Evolutionary conservation across 2,329 filamentous ascomycete species (phyloP).

Genomic region (Colletotrichum abscissum): DNA sequence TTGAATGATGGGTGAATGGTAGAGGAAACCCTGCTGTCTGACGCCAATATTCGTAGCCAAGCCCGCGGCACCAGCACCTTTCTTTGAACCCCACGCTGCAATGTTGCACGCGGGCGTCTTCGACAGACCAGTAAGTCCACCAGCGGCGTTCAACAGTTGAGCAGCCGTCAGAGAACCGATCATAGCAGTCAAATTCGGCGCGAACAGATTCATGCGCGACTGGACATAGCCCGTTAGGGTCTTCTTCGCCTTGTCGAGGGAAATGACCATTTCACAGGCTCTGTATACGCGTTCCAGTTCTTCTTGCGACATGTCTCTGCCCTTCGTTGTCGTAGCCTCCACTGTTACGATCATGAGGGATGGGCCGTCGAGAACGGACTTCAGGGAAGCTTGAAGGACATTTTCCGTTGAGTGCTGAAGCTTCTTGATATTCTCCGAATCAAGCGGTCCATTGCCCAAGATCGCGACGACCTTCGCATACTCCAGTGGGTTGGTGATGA

Average conservation of each 20-base stretch:
- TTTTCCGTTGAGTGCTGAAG: slow-evolving; percentile 84
- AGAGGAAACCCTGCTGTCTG: slow-evolving; percentile 92
- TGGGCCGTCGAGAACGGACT: slow-evolving; percentile 86
- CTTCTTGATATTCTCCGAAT: slow-evolving; percentile 81
- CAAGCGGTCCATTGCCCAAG: slow-evolving; percentile 90
- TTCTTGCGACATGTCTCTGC: slow-evolving; percentile 77
- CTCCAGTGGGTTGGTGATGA: slow-evolving; percentile 92
- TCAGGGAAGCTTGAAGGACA: slow-evolving; percentile 78
- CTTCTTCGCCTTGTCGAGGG: slow-evolving; percentile 86
- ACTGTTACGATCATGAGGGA: slow-evolving; percentile 96
- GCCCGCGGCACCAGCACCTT: slow-evolving; percentile 78
- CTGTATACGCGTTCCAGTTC: slow-evolving; percentile 80
- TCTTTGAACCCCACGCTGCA: slow-evolving; percentile 89
- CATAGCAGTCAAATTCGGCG: slow-evolving; percentile 90
- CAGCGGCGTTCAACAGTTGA: slow-evolving; percentile 94
- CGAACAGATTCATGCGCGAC: slow-evolving; percentile 96
- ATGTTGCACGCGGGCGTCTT: slow-evolving; percentile 96
- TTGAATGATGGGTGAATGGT: slow-evolving; percentile 89
- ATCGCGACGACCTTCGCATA: slow-evolving; percentile 97
- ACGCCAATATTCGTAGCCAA: slow-evolving; percentile 94
- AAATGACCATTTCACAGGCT: slow-evolving; percentile 90
- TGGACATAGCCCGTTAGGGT: slow-evolving; percentile 94
- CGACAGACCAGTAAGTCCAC: slow-evolving; percentile 87
- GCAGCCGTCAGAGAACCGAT: slow-evolving; percentile 94
- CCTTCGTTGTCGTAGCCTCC: slow-evolving; percentile 90